Evolutionary conservation across 2,329 filamentous ascomycete genomes (phyloP).

Genomic region (Clonostachys byssicola): DNA sequence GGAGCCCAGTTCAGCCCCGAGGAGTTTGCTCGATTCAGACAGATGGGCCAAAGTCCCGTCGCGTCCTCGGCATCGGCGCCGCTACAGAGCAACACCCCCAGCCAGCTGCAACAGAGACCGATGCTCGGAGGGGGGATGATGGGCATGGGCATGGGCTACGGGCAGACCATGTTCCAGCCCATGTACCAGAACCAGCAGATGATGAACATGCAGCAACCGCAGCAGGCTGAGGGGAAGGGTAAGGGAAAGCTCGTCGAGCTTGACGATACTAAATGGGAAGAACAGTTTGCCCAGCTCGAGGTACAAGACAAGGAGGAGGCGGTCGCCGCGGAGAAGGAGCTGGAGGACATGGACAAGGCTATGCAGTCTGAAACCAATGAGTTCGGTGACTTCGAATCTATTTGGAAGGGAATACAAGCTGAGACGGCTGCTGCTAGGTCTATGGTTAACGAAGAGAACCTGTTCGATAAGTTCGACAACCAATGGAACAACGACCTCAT

Average conservation of each 20-base stretch:
- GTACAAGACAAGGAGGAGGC: conserved; percentile 62
- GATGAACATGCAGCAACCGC: conserved; percentile 40
- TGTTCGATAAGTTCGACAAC: conserved; percentile 67
- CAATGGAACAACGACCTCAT: conserved; percentile 60
- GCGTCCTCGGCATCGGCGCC: conserved; percentile 46
- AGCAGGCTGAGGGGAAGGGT: conserved; percentile 57
- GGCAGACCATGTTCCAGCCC: conserved; percentile 45
- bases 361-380: conserved; percentile 68
- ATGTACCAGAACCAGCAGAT: conserved; percentile 35
- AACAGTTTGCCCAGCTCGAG: conserved; percentile 89
- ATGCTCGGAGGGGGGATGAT: conserved; percentile 53
- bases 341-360: conserved; percentile 76
- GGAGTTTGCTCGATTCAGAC: conserved; percentile 85
- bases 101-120: conserved; percentile 51
- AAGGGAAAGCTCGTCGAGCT: conserved; percentile 95
- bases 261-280: conserved; percentile 92
- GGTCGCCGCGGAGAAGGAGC: conserved; percentile 75
- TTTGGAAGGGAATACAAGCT: conserved; percentile 80
- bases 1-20: conserved; percentile 68
- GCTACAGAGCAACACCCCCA: conserved; percentile 51
- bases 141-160: conserved; percentile 40
- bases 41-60: conserved; percentile 52
- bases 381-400: conserved; percentile 84
- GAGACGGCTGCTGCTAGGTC: conserved; percentile 67
- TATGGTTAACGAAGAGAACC: conserved; percentile 62